Percentiles rank a stretch among this genome's conserved stretches.
These are phyloP conservation scores for Solanum rostratum DNA, from an alignment of 257 asterid species.

Conservation along the genomic window DNA sequence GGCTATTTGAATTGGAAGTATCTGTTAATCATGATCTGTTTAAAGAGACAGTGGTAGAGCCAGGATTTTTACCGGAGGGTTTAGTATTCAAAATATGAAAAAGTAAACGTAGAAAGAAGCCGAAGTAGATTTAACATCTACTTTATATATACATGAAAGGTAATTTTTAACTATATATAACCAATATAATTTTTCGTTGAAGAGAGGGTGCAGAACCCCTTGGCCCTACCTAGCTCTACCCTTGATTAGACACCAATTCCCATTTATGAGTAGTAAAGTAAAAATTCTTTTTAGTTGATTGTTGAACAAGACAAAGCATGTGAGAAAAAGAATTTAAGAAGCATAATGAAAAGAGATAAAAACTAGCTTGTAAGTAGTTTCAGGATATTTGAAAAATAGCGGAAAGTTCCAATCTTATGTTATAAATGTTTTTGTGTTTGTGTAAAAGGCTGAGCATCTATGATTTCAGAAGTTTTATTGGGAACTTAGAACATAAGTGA, in stretches of 20 bases:
- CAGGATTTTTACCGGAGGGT: not conserved
- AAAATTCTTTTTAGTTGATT: not conserved
- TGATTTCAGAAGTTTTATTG: not conserved
- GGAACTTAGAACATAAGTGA: not conserved
- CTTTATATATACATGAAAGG: too few species aligned
- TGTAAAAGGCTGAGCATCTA: not conserved
- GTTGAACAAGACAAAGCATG: not conserved
- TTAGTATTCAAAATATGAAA: not conserved
- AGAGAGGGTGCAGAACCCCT: not conserved
- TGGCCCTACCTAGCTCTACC: not conserved
- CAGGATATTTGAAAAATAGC: not conserved
- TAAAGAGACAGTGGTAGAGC: not conserved
- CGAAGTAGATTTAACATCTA: not conserved
- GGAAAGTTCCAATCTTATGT: not conserved
- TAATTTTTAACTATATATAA: too few species aligned
- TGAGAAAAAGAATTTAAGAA: not conserved
- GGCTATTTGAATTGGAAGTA: not conserved
- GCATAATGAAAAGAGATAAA: not conserved
- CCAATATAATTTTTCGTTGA: not conserved
- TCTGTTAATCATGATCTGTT: not conserved
- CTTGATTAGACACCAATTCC: not conserved
- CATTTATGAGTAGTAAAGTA: not conserved
- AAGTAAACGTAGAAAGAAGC: not conserved
- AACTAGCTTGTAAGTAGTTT: not conserved
- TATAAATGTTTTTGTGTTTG: not conserved